Evolutionary conservation across 768 basidiomycete genomes (phyloP), one percentile per base, ranked within the genome.

Genomic region (Boletellus emodensis): DNA sequence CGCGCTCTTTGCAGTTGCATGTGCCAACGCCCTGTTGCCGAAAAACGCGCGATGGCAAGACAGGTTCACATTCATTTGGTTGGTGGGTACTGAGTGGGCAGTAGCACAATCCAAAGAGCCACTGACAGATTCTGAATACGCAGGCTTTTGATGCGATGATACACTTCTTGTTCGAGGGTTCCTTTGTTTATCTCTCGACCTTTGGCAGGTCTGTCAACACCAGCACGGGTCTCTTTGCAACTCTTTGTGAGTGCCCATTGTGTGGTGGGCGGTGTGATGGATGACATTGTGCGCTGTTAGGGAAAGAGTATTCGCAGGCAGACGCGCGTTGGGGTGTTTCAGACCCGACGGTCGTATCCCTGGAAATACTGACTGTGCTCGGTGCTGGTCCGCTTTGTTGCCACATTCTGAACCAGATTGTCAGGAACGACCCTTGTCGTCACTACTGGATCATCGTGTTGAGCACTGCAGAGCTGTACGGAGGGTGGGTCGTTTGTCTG

Each of bases 321-420:
- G 90, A 94, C 62, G 77, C 79, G 48, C 82, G 90, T 37, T 94
- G 91, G 91, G 90, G 88, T 13, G 62, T 76, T 39, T 73, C 89
- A 0, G 90, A 94, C 61, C 79, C 87, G 1, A 86, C 85, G 1
- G 76, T 92, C 45, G 87, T 94, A 40, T 84, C 89, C 6, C 80
- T 94, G 32, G 90, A 94, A 65, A 66, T 92, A 48, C 73, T 94
- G 54, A 94, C 90, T 6, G 90, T 93, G 11, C 75, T 92, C 32
- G 71, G 70, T 18, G 86, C 79, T 15, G 90, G 83, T 0, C 85
- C 89, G 0, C 62, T 93, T 48, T 86, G 85, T 62, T 83, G 78
- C 65, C 87, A 83, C 53, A 81, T 90, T 57, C 71, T 87, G 36
- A 77, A 78, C 53, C 82, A 84, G 62, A 74, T 92, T 20, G 68